phyloP scores from a whole-genome alignment of 768 basidiomycete species.

The Lanmaoa pseudosensibilis region DNA sequence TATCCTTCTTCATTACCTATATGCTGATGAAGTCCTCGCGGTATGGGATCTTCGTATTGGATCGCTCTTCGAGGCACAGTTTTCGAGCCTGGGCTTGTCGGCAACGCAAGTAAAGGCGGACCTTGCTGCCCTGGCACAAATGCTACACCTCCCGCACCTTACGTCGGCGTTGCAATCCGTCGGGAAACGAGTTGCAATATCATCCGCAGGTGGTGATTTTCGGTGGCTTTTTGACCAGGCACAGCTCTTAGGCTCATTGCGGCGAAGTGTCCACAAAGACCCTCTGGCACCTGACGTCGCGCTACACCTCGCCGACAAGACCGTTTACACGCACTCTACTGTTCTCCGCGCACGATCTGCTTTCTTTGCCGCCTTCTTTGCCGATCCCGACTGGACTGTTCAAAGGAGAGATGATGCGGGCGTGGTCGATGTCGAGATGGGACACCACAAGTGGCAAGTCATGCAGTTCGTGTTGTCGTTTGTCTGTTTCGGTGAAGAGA shows the following conservation, averaged over 20 bases:
- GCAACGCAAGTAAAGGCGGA: conserved; percentile 58
- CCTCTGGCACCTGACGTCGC: conserved; percentile 65
- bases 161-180: conserved; percentile 54
- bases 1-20: conserved; percentile 81
- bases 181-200: conserved; percentile 52
- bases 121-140: conserved; percentile 53
- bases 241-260: conserved; percentile 4
- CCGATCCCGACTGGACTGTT: conserved; percentile 76
- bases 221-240: conserved; percentile 43
- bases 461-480: conserved; percentile 77
- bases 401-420: conserved; percentile 56
- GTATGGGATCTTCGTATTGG: conserved; percentile 80
- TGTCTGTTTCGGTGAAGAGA: conserved; percentile 72
- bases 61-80: conserved; percentile 40
- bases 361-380: conserved; percentile 84
- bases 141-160: conserved; percentile 60
- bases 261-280: conserved; percentile 12
- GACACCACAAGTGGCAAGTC: conserved; percentile 68
- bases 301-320: conserved; percentile 64
- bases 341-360: conserved; percentile 81
- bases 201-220: conserved; percentile 54
- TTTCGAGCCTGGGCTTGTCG: conserved; percentile 42
- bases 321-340: conserved; percentile 66
- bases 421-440: conserved; percentile 62
- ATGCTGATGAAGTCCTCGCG: conserved; percentile 79